phyloP scores from a whole-genome alignment of 1,284 basidiomycete genomes.

The Ustilago tritici region DNA sequence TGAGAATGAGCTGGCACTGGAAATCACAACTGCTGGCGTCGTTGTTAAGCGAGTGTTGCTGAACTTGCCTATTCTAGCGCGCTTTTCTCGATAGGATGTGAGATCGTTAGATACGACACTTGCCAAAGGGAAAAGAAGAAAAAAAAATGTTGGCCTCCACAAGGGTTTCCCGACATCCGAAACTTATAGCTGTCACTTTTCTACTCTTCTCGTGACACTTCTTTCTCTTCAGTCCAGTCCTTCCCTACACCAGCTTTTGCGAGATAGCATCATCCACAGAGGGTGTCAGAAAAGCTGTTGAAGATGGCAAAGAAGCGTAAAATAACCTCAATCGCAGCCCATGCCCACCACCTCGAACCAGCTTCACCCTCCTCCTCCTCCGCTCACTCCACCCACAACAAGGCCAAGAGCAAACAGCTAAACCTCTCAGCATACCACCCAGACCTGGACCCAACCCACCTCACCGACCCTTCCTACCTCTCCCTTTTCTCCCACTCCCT shows the following conservation, averaged over 20 bases:
- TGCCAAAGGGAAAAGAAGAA: not conserved
- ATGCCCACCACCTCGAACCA: slow-evolving; percentile 13
- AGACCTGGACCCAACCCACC: slow-evolving; percentile 14
- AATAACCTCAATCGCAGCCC: slow-evolving; percentile 15
- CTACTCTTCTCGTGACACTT: not conserved
- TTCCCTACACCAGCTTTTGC: not conserved
- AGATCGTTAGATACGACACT: not conserved
- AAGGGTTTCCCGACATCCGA: slow-evolving; percentile 2
- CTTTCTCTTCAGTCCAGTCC: not conserved
- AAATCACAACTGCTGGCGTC: not conserved
- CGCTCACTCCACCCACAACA: not conserved
- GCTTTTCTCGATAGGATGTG: not conserved
- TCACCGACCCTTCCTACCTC: slow-evolving; percentile 4
- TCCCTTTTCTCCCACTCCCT: slow-evolving; percentile 23
- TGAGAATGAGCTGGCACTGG: not conserved
- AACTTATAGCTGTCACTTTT: not conserved
- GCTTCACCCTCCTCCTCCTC: no score
- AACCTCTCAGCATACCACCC: slow-evolving; percentile 42
- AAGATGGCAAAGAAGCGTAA: slow-evolving; percentile 41
- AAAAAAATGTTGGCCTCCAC: not conserved
- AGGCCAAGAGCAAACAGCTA: slow-evolving; percentile 3
- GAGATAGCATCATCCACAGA: no score
- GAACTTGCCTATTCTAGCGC: slow-evolving; percentile 13
- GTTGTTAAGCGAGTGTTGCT: not conserved
- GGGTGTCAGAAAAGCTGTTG: no score